Base-by-base conservation (phyloP, 805 yeast species). In the Schwanniomyces occidentalis region DNA sequence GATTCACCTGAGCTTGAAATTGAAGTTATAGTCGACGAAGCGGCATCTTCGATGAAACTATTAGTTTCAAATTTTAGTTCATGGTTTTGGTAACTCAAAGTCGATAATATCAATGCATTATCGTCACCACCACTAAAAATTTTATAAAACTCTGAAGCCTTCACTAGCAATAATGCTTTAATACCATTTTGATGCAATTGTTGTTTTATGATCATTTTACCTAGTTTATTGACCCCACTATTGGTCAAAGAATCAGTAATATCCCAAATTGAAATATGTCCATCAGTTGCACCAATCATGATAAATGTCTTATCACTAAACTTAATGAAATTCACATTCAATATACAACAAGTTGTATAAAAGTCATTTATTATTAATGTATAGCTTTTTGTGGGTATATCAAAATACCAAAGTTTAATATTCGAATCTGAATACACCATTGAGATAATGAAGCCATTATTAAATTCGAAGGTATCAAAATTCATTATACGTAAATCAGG, bases 401-500 rank as follows among this genome's bases (percentile, higher is more conserved):
- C 61, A 46, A 77, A 82, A 39, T 63, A 57, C 82, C 89, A 85
- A 0, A 84, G 27, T 46, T 77, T 80, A 37, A 91, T 73, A 4
- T 75, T 66, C 1, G 98, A 91, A 54, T 91, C 90, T 0, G 97
- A 90, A 53, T 87, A 93, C 0, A 84, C 95, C 0, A 88, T 76
- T 2, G 77, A 75, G 6, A 90, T 48, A 1, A 79, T 46, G 44
- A 77, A 74, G 6, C 82, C 83, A 5, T 42, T 42, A 1, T 52
- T 46, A n/a, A 51, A 49, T 26, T 70, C 67, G 9, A 70, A 41
- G 5, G 76, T 61, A 42, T 73, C 82, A 51, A 89, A 83, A 56
- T 85, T 95, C 96, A 89, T 91, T 36, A 91, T 80, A 45, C 99
- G 70, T 41, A 93, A 67, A 56, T 93, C 98, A 0, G 95, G 95